Evolutionary conservation across 768 basidiomycete genomes (phyloP).

Genomic region (Boletus sensibilis): DNA sequence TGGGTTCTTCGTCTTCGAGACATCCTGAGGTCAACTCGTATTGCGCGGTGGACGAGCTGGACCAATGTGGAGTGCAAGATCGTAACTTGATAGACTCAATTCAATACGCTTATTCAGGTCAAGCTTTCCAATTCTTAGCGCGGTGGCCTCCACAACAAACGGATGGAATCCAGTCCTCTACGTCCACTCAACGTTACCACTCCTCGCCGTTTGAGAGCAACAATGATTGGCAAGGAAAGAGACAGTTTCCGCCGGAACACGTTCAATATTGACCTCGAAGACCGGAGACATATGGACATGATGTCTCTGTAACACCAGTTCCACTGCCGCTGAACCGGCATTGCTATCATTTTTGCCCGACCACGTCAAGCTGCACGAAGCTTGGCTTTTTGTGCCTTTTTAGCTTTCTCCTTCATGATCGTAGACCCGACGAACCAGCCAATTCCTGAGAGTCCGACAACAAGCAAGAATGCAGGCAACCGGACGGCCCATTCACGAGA

Average conservation of each 20-base stretch:
- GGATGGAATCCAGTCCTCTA: background rate
- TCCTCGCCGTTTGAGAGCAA: background rate
- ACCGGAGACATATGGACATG: background rate
- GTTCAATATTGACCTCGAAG: background rate
- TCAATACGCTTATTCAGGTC: background rate
- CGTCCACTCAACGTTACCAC: background rate
- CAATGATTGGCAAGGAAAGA: background rate
- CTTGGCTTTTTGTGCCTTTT: conserved; percentile 61
- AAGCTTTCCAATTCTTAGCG: background rate
- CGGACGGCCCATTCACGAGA: conserved; percentile 90
- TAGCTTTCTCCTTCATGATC: conserved; percentile 69
- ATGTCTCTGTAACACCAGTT: background rate
- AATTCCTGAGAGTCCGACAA: conserved; percentile 77
- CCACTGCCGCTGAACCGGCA: background rate
- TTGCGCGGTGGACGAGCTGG: background rate
- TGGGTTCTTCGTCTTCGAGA: conserved; percentile 1
- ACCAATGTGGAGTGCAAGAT: too few relatives aligned
- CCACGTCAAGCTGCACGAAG: conserved; percentile 53
- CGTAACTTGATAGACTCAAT: background rate
- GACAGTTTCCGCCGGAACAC: background rate
- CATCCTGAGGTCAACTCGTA: background rate
- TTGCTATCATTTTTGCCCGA: background rate
- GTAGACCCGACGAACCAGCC: conserved; percentile 79
- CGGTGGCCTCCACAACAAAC: background rate
- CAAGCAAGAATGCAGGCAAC: conserved; percentile 78